phyloP scores from a whole-genome alignment of 805 yeast genomes.

The Metschnikowia drakensbergensis region DNA sequence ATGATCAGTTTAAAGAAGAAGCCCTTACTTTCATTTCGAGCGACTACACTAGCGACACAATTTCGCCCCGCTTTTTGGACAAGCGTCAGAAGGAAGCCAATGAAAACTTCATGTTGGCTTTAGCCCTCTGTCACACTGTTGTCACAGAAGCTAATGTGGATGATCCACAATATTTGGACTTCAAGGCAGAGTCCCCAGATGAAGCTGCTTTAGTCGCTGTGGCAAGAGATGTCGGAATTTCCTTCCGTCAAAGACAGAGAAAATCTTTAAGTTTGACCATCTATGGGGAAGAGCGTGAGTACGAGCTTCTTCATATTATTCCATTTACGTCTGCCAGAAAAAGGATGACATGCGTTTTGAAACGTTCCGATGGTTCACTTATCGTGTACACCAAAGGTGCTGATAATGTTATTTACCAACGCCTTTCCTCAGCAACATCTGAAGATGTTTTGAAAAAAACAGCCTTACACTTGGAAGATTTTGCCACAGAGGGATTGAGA shows the following conservation, averaged over 20 bases:
- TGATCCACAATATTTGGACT: conserved; percentile 42
- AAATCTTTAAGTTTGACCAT: conserved; percentile 41
- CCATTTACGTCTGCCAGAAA: conserved; percentile 71
- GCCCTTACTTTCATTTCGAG: conserved; percentile 59
- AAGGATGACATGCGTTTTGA: conserved; percentile 73
- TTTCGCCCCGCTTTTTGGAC: conserved; percentile 27
- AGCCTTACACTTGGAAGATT: conserved; percentile 60
- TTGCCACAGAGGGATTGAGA: conserved; percentile 73
- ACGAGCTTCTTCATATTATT: conserved; percentile 50
- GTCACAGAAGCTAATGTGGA: conserved; percentile 50
- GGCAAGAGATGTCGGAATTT: conserved; percentile 71
- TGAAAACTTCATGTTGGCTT: conserved; percentile 56
- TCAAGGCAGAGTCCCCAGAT: conserved; percentile 81
- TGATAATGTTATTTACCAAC: conserved; percentile 59
- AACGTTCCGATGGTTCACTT: conserved; percentile 38
- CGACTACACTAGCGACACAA: conserved; percentile 53
- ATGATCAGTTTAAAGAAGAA: conserved; percentile 46
- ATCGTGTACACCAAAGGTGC: conserved; percentile 68
- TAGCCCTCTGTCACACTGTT: conserved; percentile 75
- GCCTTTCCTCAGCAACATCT: conserved; percentile 37
- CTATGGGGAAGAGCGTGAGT: conserved; percentile 45
- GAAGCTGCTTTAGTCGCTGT: conserved; percentile 76
- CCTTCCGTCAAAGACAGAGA: conserved; percentile 52
- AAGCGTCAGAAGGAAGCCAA: conserved; percentile 43
- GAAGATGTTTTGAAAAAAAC: conserved; percentile 50